Conservation (phyloP, 345 rosid genomes). For the Psidium friedrichsthalianum region DNA sequence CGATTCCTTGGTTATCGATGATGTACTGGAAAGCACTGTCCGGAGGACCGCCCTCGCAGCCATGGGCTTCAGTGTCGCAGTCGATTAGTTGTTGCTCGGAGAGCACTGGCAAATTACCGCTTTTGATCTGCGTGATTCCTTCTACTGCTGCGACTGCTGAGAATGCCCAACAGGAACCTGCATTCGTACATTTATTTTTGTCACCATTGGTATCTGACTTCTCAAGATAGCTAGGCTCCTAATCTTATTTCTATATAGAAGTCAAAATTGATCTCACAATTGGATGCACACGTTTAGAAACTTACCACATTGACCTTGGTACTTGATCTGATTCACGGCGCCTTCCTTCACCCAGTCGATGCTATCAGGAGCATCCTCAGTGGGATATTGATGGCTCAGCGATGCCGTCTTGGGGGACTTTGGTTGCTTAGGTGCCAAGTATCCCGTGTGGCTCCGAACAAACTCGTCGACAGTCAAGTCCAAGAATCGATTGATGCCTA, state of each 20-base stretch:
- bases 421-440: neutral
- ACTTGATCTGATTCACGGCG: neutral
- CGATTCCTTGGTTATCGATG: neutral
- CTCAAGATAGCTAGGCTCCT: neutral
- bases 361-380: neutral
- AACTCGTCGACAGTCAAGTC: conserved; percentile 23
- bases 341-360: conserved; percentile 3
- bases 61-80: neutral
- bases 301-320: conserved; percentile 1
- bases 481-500: conserved; percentile 19
- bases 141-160: conserved; percentile 3
- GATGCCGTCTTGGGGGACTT: neutral
- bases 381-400: neutral
- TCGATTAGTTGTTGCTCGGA: conserved; percentile 5
- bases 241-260: neutral
- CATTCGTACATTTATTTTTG: neutral
- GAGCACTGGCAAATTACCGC: neutral
- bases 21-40: neutral
- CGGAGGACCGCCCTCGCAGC: neutral
- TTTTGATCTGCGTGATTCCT: conserved; percentile 3
- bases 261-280: neutral
- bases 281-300: neutral
- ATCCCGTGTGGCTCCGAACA: neutral
- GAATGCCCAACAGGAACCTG: conserved; percentile 5
- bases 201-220: neutral